Base-by-base conservation (phyloP, 495 filamentous ascomycete species). In the Emericellopsis terricola region DNA sequence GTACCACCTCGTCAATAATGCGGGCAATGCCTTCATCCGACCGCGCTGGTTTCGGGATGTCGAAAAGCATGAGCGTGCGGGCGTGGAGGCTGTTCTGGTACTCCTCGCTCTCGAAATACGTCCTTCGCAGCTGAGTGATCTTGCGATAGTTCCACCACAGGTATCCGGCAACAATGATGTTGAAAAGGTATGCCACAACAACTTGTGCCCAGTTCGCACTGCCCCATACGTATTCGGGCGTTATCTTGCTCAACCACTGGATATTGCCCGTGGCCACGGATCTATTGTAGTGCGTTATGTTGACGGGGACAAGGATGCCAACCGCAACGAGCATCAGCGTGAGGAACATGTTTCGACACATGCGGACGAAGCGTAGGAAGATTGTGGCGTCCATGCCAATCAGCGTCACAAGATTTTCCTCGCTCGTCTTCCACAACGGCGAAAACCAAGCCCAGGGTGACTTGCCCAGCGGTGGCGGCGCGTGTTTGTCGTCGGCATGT, bases 311-410 rank as follows among this genome's bases (percentile, higher is more conserved):
- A 49, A 96, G 61, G 36, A 96, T 67, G 20, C 59, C 55, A 45
- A 78, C 83, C 3, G 81, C 84, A 19, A 93, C 51, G 15, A 92
- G 46, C 32, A 73, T 68, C 44, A 94, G 55, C 20, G 68, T 46
- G 33, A 79, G 57, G 45, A 96, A 89, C 20, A 97, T 76, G 45
- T 91, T 85, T 31, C 89, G 77, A 49, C 81, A 87, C 87, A 97
- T 94, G 33, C 71, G 65, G 31, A 76, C 75, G 49, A 94, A 83
- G 14, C 91, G 72, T 41, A 97, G 53, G 50, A 97, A 96, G 29
- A 97, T 62, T 2, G 76, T 73, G 31, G 86, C 89, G 59, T 97
- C 89, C 57, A 97, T 62, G 14, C 89, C 89, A 19, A 91, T 65
- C 41, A 78, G 71, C 4, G 76, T 67, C 18, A 94, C 64, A 37